These are phyloP conservation scores for Cupressus sempervirens DNA, from an alignment of 75 land plant genomes.

Conservation along the genomic window DNA sequence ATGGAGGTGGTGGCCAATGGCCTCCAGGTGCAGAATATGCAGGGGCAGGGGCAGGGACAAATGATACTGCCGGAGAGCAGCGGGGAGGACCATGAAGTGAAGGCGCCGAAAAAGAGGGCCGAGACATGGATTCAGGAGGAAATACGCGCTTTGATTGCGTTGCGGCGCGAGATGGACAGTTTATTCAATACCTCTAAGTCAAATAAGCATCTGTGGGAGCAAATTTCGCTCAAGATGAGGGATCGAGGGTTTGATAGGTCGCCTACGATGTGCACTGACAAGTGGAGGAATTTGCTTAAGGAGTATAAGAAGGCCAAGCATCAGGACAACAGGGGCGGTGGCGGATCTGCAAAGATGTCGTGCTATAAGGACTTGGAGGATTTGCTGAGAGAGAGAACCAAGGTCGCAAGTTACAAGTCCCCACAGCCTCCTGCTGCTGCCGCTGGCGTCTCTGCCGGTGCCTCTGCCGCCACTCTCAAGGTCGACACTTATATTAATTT, in stretches of 20 bases:
- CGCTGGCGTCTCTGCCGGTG: slow-evolving; percentile 19
- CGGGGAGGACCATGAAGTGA: slow-evolving; percentile 53
- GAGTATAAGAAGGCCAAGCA: slow-evolving; percentile 93
- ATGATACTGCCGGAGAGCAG: slow-evolving; percentile 45
- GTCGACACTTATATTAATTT: slow-evolving; percentile 56
- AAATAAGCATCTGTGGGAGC: slow-evolving; percentile 97
- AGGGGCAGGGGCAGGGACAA: slow-evolving; percentile 39
- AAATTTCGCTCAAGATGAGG: slow-evolving; percentile 90
- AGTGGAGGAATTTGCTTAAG: slow-evolving; percentile 95
- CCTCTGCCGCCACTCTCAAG: slow-evolving; percentile 17
- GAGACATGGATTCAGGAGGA: slow-evolving; percentile 99
- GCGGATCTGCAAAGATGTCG: slow-evolving; percentile 68
- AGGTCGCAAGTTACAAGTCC: slow-evolving; percentile 43
- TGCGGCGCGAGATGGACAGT: slow-evolving; percentile 76
- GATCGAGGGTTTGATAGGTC: slow-evolving; percentile 92
- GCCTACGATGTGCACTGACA: slow-evolving; percentile 97
- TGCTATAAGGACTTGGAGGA: slow-evolving; percentile 93
- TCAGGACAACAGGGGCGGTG: slow-evolving; percentile 38
- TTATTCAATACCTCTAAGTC: slow-evolving; percentile 93
- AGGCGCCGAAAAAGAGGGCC: slow-evolving; percentile 91
- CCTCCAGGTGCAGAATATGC: slow-evolving; percentile 20
- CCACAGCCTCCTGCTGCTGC: slow-evolving; percentile 21
- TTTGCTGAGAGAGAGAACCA: slow-evolving; percentile 69
- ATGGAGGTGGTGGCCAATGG: slow-evolving; percentile 46
- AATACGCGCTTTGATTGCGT: slow-evolving; percentile 61